These are phyloP conservation scores for Trichomonas tenax DNA, from an alignment of 208 protist genomes.

Conservation along the genomic window DNA sequence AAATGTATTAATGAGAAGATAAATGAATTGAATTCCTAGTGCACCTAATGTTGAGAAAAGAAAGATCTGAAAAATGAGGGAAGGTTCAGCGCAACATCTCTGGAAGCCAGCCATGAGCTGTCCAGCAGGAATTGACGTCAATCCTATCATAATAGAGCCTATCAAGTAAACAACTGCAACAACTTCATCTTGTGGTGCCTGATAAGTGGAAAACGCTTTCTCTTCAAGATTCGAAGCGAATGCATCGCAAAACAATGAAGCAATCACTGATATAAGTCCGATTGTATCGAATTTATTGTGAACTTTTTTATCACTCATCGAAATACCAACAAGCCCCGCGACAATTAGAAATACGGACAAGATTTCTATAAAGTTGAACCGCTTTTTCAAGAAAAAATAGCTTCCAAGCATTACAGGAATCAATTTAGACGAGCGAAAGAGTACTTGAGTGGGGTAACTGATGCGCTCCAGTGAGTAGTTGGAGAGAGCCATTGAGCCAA, in stretches of 20 bases:
- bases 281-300: background rate
- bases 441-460: background rate
- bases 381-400: background rate
- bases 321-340: background rate
- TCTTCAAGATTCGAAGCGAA: background rate
- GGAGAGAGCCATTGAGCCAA: background rate
- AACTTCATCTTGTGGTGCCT: background rate
- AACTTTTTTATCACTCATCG: background rate
- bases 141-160: background rate
- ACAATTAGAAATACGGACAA: background rate
- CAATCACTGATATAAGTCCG: background rate
- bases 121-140: background rate
- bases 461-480: background rate
- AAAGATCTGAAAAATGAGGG: background rate
- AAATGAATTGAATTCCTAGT: background rate
- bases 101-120: background rate
- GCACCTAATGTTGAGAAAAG: background rate
- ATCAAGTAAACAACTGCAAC: background rate
- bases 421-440: background rate
- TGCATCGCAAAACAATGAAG: background rate
- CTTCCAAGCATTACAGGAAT: background rate
- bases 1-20: background rate
- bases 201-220: background rate
- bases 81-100: background rate
- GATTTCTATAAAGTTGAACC: background rate